Evolutionary conservation across 192 early-diverging fungal genomes (phyloP), one percentile per base, ranked within the genome.

Genomic region (Backusella tuberculispora): DNA sequence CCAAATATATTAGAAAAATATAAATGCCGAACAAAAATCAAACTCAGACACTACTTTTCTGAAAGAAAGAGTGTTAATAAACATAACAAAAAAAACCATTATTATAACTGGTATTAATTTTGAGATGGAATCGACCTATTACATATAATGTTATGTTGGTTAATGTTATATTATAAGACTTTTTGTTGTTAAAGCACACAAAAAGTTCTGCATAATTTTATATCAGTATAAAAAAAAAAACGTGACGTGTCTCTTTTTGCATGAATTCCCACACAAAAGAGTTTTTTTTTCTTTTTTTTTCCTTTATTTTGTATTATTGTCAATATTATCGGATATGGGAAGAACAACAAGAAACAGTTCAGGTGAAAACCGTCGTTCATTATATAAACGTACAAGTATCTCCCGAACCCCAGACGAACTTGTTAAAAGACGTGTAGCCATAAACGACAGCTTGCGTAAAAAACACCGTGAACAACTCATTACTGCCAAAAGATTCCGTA

Each of bases 391-490:
- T 48, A 89, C 85, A 40, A 80, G 83, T 44, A 75, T 89, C 24
- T 76, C 81, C 6, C 77, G 83, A 40, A 80, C 67, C 29, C 76
- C 87, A 37, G 81, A 84, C 37, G 89, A 93, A 21, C 80, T 80
- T 17, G 81, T 86, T 26, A 84, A 75, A 47, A 80, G 82, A 15
- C 84, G 92, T 56, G 76, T 92, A 40, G 79, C 80, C 43, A 82
- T 87, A 3, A 88, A 92, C 66, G 83, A 83, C 15, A 82, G 85
- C 76, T 75, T 90, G 56, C 83, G 92, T n/a, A 87, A 86, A 44
- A 81, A 86, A 43, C 88, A 90, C 47, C 87, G 92, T 17, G 90
- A 93, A 68, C 89, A 91, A 56, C 75, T 91, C 13, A 86, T 92
- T 63, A 91, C 88, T 72, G 85, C 89, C 43, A 93, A 91, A 67